Evolutionary conservation across 805 yeast genomes (phyloP).

Genomic region (Spencermartinsiella europaea): DNA sequence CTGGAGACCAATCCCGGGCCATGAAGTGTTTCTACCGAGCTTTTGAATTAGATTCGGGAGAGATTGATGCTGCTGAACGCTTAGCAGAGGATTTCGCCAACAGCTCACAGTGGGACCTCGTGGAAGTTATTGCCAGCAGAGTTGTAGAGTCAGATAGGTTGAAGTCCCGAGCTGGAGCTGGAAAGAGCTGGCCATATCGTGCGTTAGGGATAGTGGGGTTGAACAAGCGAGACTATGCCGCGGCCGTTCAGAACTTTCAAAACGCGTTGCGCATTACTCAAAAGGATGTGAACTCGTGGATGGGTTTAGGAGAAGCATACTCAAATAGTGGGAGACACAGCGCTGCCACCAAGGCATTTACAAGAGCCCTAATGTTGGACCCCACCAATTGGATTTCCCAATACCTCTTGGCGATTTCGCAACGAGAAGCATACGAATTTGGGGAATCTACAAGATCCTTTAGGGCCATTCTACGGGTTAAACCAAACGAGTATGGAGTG

Average conservation of each 20-base stretch:
- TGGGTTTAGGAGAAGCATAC: slow-evolving; percentile 97
- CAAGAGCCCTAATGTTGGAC: slow-evolving; percentile 52
- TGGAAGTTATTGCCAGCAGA: slow-evolving; percentile 64
- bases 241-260: slow-evolving; percentile 87
- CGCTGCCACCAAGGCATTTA: slow-evolving; percentile 80
- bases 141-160: slow-evolving; percentile 62
- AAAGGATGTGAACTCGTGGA: slow-evolving; percentile 76
- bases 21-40: slow-evolving; percentile 85
- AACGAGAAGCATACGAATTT: slow-evolving; percentile 60
- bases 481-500: slow-evolving; percentile 22
- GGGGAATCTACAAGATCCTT: slow-evolving; percentile 52
- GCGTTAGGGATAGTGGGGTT: slow-evolving; percentile 76
- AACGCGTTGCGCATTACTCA: slow-evolving; percentile 68
- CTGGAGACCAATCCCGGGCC: slow-evolving; percentile 60
- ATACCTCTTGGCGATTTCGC: slow-evolving; percentile 63
- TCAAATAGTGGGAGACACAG: slow-evolving; percentile 76
- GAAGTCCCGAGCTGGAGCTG: slow-evolving; percentile 12
- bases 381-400: slow-evolving; percentile 54
- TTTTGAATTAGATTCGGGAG: slow-evolving; percentile 76
- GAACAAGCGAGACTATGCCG: slow-evolving; percentile 63
- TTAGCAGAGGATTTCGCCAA: slow-evolving; percentile 67
- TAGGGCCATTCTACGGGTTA: slow-evolving; percentile 41
- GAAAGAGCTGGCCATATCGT: slow-evolving; percentile 72
- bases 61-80: slow-evolving; percentile 65
- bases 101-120: slow-evolving; percentile 75